Base-by-base conservation (phyloP, 2,329 filamentous ascomycete genomes). In the Eurotiales sp. region DNA sequence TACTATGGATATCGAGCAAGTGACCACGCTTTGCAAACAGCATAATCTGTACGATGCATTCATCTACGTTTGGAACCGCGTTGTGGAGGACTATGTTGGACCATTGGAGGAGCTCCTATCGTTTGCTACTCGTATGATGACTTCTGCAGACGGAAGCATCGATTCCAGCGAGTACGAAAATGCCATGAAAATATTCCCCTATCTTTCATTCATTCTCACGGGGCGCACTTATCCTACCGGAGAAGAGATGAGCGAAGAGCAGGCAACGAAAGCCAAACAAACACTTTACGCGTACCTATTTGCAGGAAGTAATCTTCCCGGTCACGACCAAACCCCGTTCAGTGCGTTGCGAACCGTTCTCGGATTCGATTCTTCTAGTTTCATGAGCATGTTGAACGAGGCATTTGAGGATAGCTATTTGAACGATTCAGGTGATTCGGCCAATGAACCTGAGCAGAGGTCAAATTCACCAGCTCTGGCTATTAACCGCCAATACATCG, bases 1-100 rank as follows among this genome's bases (percentile, higher is more conserved):
- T 12, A 96, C 90, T 0, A 84, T 99, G 64, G 95, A 99, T 65
- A 84, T 99, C 59, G 92, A 99, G 65, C 89, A 97, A 68, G 84
- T 95, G 52, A 96, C 92, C 0, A 80, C 81, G 11, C 77, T 99
- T 21, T 99, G 93, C 77, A 95, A 93, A 67, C 86, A 92, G 64
- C 85, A 97, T 67, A 83, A 87, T 58, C 79, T 99, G 3, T 99
- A 96, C 64, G 95, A 99, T 69, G 95, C 93, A 2, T 81, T 96
- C 51, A 90, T 95, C 39, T 96, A 97, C 66, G 88, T 99, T 50
- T 99, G 93, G 93, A 97, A 95, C 55, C 86, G 89, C 67, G 90
- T 90, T 2, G 75, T 99, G 23, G 76, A 78, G 55, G 95, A 99
- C 68, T 96, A 95, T 62, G 85, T 96, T 55, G 95, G 91, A 1